Conservation (phyloP, 768 basidiomycete species). For the Phaeolepiota aurea region DNA sequence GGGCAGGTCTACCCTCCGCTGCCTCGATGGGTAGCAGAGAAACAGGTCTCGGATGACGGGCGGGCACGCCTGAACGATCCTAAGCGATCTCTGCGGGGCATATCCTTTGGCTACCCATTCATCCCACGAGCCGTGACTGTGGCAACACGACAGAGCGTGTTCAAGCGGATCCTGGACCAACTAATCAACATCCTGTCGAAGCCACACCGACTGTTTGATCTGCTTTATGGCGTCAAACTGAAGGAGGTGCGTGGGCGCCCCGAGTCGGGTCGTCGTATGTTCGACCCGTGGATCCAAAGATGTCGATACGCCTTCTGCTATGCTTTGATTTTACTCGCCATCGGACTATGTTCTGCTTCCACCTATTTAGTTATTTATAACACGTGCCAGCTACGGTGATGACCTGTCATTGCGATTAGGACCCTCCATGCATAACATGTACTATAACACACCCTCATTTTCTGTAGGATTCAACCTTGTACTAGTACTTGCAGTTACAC, state of each 20-base stretch:
- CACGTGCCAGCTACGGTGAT: slow-evolving; percentile 23
- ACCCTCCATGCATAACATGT: too few species aligned
- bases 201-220: slow-evolving; percentile 36
- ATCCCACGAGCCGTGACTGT: slow-evolving; percentile 36
- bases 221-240: slow-evolving; percentile 34
- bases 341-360: slow-evolving; percentile 28
- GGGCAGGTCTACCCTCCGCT: slow-evolving; percentile 23
- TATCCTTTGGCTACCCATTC: slow-evolving; percentile 53
- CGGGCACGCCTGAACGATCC: slow-evolving; percentile 34
- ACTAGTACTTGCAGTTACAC: too few species aligned
- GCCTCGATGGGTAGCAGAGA: slow-evolving; percentile 36
- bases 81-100: slow-evolving; percentile 34
- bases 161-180: slow-evolving; percentile 3
- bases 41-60: slow-evolving; percentile 32
- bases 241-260: slow-evolving; percentile 33
- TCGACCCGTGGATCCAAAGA: slow-evolving; percentile 55
- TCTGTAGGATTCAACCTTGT: too few species aligned
- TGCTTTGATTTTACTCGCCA: slow-evolving; percentile 33
- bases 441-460: too few species aligned
- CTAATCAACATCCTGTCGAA: slow-evolving; percentile 25
- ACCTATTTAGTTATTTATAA: slow-evolving; percentile 35
- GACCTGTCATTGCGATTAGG: too few species aligned
- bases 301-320: slow-evolving; percentile 49
- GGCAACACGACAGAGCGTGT: not conserved
- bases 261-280: slow-evolving; percentile 37